Conservation (phyloP, 148 eudicot species). For the Talinum fruticosum region DNA sequence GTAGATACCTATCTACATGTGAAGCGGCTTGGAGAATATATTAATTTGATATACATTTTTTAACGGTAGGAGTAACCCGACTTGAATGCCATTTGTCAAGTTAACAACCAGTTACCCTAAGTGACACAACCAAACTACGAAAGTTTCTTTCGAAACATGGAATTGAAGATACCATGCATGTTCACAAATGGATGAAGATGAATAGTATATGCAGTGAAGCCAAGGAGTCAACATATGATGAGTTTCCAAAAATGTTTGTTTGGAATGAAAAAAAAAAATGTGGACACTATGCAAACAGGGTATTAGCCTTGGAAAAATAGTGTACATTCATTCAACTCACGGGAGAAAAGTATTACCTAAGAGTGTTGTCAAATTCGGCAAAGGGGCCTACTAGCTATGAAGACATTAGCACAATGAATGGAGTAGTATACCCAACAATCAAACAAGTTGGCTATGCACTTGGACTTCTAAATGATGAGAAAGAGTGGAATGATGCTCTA, state of each 20-base stretch:
- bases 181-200: conserved; percentile 15
- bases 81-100: background rate
- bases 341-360: background rate
- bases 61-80: background rate
- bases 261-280: background rate
- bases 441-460: background rate
- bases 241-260: conserved; percentile 13
- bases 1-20: background rate
- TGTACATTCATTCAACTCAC: background rate
- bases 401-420: background rate
- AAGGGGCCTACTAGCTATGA: background rate
- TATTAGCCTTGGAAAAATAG: background rate
- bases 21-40: background rate
- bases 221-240: background rate
- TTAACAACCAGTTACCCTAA: background rate
- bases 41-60: background rate
- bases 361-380: no score
- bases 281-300: background rate
- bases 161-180: background rate
- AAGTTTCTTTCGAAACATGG: background rate
- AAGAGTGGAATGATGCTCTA: background rate
- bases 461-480: background rate
- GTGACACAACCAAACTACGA: no score
- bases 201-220: background rate
- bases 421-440: background rate